phyloP scores from a whole-genome alignment of 495 filamentous ascomycete species.

The Terfezia claveryi region DNA sequence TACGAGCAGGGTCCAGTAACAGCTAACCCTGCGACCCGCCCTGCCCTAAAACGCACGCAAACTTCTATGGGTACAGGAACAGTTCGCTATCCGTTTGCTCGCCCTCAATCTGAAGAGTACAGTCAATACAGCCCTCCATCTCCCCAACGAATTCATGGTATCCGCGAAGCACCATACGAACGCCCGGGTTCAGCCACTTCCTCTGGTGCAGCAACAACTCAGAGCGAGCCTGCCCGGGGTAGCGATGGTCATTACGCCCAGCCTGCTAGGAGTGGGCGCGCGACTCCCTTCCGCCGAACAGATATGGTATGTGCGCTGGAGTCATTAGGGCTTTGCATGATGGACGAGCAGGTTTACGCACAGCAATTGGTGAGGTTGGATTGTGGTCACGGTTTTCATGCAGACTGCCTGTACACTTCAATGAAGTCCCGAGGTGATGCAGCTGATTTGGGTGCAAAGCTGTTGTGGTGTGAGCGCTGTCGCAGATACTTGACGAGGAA shows the following conservation, averaged over 20 bases:
- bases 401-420: background rate
- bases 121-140: background rate
- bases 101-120: background rate
- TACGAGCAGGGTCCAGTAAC: background rate
- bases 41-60: background rate
- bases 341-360: background rate
- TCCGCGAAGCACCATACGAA: background rate
- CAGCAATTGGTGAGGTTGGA: background rate
- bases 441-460: background rate
- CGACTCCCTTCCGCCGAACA: background rate
- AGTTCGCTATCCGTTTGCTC: background rate
- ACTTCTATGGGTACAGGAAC: background rate
- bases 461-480: background rate
- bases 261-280: background rate
- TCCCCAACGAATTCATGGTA: background rate
- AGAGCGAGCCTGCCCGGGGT: background rate
- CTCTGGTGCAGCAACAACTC: background rate
- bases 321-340: background rate
- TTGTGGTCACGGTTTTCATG: background rate
- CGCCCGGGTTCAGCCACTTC: background rate
- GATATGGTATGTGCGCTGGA: background rate
- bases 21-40: background rate
- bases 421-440: background rate
- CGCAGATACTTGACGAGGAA: background rate
- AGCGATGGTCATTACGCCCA: background rate